Evolutionary conservation across 495 filamentous ascomycete genomes (phyloP).

Genomic region (Zalerion maritima): DNA sequence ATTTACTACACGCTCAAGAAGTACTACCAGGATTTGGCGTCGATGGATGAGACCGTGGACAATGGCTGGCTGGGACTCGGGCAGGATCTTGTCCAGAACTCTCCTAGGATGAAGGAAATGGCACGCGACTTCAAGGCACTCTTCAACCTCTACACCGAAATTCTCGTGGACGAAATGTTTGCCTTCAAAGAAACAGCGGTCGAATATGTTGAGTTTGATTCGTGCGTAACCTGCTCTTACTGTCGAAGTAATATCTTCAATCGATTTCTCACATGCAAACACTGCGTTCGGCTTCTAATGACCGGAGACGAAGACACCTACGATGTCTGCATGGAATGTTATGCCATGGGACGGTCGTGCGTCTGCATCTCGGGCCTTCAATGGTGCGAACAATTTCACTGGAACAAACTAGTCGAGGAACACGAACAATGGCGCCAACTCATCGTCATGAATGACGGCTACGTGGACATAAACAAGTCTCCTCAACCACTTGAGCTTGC

Average conservation of each 20-base stretch:
- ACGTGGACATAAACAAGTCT: constrained; percentile 40
- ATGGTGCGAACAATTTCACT: constrained; percentile 88
- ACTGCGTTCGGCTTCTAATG: constrained; percentile 46
- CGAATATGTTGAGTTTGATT: constrained; percentile 64
- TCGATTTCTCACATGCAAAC: constrained; percentile 79
- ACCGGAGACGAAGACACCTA: constrained; percentile 62
- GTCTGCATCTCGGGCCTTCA: constrained; percentile 66
- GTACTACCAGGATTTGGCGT: constrained; percentile 51
- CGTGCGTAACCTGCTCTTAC: constrained; percentile 87
- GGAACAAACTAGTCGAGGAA: constrained; percentile 59
- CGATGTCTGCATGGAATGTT: constrained; percentile 96
- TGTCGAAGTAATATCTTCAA: constrained; percentile 97
- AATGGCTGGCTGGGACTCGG: constrained; percentile 26
- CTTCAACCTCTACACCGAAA: constrained; percentile 58
- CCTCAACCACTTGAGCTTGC: constrained; percentile 51
- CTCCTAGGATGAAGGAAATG: constrained; percentile 48
- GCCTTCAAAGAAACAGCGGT: constrained; percentile 46
- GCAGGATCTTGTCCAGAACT: constrained; percentile 30
- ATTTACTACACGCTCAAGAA: constrained; percentile 69
- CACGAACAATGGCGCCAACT: constrained; percentile 71
- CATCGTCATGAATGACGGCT: constrained; percentile 52
- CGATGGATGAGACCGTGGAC: constrained; percentile 30
- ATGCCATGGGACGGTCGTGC: constrained; percentile 84
- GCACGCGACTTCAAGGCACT: constrained; percentile 65
- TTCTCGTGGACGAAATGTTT: constrained; percentile 78